Percentiles rank a stretch among this genome's conserved stretches.
These are phyloP conservation scores for Magnolia kwangsiensis DNA, from an alignment of 164 flowering plant genomes.

Conservation along the genomic window DNA sequence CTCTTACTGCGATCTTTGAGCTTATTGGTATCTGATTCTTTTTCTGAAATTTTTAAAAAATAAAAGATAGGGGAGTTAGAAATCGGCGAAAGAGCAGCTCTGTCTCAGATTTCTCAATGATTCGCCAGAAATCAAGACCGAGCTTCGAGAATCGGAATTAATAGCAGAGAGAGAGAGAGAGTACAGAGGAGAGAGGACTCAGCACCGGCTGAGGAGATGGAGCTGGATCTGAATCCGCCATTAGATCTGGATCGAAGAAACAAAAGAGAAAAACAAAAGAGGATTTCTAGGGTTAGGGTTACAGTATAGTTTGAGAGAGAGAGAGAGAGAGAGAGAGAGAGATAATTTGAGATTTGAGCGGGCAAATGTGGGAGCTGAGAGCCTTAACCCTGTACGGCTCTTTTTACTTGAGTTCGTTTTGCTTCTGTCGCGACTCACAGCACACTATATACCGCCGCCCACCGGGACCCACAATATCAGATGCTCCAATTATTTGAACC, in stretches of 20 bases:
- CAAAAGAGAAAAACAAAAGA: background rate
- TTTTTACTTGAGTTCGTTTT: background rate
- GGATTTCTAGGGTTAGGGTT: slow-evolving; percentile 17
- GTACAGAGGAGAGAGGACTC: slow-evolving; percentile 23
- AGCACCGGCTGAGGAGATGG: slow-evolving; percentile 24
- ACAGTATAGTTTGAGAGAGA: background rate
- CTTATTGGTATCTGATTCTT: slow-evolving; percentile 49
- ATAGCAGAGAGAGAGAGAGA: background rate
- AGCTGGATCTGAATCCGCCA: slow-evolving; percentile 40
- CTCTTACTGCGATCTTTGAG: slow-evolving; percentile 30
- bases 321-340: background rate
- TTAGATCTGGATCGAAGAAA: slow-evolving; percentile 4
- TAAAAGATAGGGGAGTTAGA: background rate
- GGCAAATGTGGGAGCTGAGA: background rate
- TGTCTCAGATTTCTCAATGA: background rate
- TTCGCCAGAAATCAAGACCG: background rate
- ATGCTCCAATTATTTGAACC: too few species aligned
- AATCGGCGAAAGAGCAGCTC: background rate
- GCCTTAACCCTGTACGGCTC: background rate
- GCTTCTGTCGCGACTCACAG: background rate
- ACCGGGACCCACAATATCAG: too few species aligned
- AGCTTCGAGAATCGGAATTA: background rate
- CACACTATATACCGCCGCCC: too few species aligned
- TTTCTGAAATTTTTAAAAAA: slow-evolving; percentile 23
- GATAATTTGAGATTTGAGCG: background rate